Evolutionary conservation across 1,139 yeast genomes (phyloP).

Genomic region (Protomyces pachydermus): DNA sequence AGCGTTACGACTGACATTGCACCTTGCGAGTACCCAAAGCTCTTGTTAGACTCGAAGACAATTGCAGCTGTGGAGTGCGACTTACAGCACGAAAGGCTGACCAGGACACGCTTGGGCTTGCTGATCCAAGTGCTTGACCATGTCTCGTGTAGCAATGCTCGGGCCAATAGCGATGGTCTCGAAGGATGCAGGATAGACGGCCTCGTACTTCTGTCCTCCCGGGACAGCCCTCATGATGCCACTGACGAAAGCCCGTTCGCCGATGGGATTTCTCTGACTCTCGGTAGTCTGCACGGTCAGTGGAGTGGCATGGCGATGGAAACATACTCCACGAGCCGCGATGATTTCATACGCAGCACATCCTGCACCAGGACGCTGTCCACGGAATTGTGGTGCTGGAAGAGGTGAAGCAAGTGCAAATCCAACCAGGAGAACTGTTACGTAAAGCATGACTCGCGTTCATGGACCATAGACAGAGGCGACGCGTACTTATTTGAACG

Average conservation of each 20-base stretch:
- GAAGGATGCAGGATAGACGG: background rate
- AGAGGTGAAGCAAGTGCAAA: too few species aligned
- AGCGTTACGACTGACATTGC: background rate
- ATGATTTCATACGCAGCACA: background rate
- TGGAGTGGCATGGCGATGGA: background rate
- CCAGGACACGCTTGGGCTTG: background rate
- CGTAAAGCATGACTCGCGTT: too few species aligned
- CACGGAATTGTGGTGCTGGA: too few species aligned
- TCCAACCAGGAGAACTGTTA: too few species aligned
- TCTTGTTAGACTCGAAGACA: background rate
- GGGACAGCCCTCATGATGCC: background rate
- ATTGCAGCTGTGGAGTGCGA: background rate
- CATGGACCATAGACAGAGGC: too few species aligned
- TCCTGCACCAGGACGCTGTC: background rate
- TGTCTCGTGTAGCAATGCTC: background rate
- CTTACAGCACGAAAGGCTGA: background rate
- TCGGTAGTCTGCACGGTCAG: background rate
- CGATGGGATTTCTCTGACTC: background rate
- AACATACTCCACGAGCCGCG: background rate
- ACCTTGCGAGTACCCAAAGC: background rate
- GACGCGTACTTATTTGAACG: too few species aligned
- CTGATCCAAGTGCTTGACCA: background rate
- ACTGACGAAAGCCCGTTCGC: background rate
- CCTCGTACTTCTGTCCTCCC: background rate
- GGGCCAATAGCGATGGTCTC: background rate